Evolutionary conservation across 805 yeast genomes (phyloP).

Genomic region (Zygotorulaspora danielsina): DNA sequence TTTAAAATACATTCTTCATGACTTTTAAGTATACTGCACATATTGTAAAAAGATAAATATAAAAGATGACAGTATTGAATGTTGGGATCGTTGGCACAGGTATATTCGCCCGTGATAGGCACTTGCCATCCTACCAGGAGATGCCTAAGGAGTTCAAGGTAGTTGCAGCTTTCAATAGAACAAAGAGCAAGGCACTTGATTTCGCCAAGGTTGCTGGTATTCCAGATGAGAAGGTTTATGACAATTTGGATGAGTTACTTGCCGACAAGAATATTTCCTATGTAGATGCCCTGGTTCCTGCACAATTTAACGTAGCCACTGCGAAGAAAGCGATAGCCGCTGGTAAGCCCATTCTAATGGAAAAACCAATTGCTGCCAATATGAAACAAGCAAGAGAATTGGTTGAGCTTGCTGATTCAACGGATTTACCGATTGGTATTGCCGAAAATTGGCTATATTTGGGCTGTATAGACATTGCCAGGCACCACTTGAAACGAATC

Average conservation of each 20-base stretch:
- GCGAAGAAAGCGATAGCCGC: constrained; percentile 66
- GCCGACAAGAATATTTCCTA: constrained; percentile 64
- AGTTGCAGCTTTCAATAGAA: constrained; percentile 75
- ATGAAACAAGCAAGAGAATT: constrained; percentile 76
- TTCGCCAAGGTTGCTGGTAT: constrained; percentile 66
- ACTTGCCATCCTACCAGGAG: constrained; percentile 66
- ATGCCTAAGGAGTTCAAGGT: constrained; percentile 51
- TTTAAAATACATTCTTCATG: too few relatives aligned
- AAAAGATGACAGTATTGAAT: constrained; percentile 38
- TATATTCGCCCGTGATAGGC: constrained; percentile 81
- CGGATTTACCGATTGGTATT: constrained; percentile 66
- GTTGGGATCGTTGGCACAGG: constrained; percentile 77
- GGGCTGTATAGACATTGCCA: constrained; percentile 52
- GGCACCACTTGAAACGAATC: constrained; percentile 59
- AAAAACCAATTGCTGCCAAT: constrained; percentile 90
- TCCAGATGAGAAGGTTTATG: constrained; percentile 48
- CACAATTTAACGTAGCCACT: constrained; percentile 65
- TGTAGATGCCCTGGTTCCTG: constrained; percentile 88
- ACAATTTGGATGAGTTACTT: constrained; percentile 59
- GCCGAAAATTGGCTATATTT: constrained; percentile 85
- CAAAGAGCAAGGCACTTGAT: constrained; percentile 72
- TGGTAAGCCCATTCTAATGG: constrained; percentile 75
- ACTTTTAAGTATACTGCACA: too few relatives aligned
- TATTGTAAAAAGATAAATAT: too few relatives aligned
- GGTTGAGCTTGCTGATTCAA: constrained; percentile 56